A percentile compares a stretch with the other conserved stretches of the same genome.
Evolutionary conservation across 2,329 filamentous ascomycete genomes (phyloP).

Genomic region (Nemania abortiva): DNA sequence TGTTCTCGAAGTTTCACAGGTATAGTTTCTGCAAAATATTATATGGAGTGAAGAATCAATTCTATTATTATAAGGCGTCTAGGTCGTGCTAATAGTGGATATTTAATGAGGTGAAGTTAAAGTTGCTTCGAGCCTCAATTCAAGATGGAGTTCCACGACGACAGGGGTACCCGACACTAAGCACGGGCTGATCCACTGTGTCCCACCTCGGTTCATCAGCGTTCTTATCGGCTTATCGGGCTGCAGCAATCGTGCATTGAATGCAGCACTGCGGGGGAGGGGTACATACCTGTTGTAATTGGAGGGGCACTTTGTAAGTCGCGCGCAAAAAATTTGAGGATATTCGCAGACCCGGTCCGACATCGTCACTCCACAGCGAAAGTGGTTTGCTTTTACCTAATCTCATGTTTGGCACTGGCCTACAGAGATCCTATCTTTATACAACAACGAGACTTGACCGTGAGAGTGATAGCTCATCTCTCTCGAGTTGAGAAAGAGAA

Average conservation of each 20-base stretch:
- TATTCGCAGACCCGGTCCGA: constrained; percentile 32
- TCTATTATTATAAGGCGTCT: constrained; percentile 9
- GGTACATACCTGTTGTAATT: constrained; percentile 38
- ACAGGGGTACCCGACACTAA: constrained; percentile 28
- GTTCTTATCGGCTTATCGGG: constrained; percentile 42
- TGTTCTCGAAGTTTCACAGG: neutral
- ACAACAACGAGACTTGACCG: neutral
- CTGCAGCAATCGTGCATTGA: constrained; percentile 22
- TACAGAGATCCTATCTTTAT: neutral
- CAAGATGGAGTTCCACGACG: constrained; percentile 13
- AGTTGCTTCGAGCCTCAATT: constrained; percentile 35
- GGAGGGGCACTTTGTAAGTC: constrained; percentile 43
- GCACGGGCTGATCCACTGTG: neutral
- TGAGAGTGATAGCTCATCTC: neutral
- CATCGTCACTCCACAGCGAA: constrained; percentile 25
- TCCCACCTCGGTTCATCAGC: neutral
- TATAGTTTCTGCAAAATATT: neutral
- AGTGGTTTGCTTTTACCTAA: constrained; percentile 19
- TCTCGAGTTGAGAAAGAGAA: neutral
- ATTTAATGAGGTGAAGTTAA: constrained; percentile 27
- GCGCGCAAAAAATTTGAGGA: constrained; percentile 39
- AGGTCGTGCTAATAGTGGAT: neutral
- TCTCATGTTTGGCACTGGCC: constrained; percentile 6
- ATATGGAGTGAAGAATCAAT: neutral
- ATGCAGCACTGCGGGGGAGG: constrained; percentile 47